Percentiles rank a stretch among this genome's conserved stretches.
These are phyloP conservation scores for Populus hybrid DNA, from an alignment of 441 rosid species.

Conservation along the genomic window DNA sequence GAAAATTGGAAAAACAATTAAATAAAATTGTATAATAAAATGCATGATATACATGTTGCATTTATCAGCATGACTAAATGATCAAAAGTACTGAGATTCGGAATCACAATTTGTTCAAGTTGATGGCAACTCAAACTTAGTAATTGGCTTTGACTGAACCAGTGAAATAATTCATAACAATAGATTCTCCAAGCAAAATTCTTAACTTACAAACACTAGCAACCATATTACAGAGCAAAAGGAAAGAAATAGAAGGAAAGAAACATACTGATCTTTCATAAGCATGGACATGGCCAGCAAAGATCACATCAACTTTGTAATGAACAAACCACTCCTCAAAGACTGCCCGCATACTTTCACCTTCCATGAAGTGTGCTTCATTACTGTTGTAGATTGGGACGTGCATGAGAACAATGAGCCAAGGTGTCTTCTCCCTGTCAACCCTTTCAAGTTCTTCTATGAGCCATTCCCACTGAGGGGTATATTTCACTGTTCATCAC, in stretches of 20 bases:
- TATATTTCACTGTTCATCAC: conserved; percentile 39
- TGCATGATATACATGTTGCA: not conserved
- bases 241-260: not conserved
- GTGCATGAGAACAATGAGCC: conserved; percentile 53
- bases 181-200: not conserved
- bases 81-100: not conserved
- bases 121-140: not conserved
- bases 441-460: conserved; percentile 36
- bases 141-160: not conserved
- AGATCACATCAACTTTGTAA: conserved; percentile 34
- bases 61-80: not conserved
- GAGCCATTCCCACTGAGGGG: conserved; percentile 49
- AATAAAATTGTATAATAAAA: not conserved
- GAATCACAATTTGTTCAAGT: not conserved
- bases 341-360: conserved; percentile 49
- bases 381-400: conserved; percentile 43
- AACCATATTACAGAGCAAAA: not conserved
- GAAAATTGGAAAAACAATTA: conserved; percentile 17
- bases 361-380: conserved; percentile 45
- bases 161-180: not conserved
- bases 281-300: conserved; percentile 28
- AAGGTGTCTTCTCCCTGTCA: conserved; percentile 48
- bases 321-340: conserved; percentile 41
- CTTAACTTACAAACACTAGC: not conserved
- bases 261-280: conserved; percentile 50